phyloP scores from a whole-genome alignment of 192 early-diverging fungal species.

The Coemansia sp. region DNA sequence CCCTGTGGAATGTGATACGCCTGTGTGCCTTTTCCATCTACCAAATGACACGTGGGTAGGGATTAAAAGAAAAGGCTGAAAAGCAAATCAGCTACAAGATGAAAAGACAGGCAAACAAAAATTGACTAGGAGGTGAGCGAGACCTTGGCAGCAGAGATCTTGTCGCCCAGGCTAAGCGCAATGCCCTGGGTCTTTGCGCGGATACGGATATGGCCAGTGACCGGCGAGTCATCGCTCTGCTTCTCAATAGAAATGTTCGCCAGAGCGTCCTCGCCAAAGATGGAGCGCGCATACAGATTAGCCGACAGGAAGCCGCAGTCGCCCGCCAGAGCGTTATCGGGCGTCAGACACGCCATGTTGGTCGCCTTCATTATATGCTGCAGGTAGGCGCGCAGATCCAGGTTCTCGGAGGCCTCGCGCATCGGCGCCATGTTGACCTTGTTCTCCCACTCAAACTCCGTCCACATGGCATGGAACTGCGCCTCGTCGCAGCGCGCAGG shows the following conservation, averaged over 20 bases:
- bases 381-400: conserved; percentile 84
- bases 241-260: conserved; percentile 96
- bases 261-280: conserved; percentile 98
- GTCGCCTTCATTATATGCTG: conserved; percentile 93
- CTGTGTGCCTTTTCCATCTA: no score
- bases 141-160: conserved; percentile 61
- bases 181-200: conserved; percentile 98
- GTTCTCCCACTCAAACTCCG: conserved; percentile 99
- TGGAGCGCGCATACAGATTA: conserved; percentile 93
- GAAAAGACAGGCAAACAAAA: background rate
- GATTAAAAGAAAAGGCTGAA: background rate
- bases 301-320: conserved; percentile 98
- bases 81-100: background rate
- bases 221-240: conserved; percentile 65
- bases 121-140: conserved; percentile 15
- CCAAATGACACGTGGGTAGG: no score
- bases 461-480: conserved; percentile 98
- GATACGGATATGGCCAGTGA: conserved; percentile 96
- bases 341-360: conserved; percentile 98
- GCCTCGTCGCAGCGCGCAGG: conserved; percentile 86
- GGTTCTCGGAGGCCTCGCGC: conserved; percentile 61
- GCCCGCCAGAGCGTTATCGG: conserved; percentile 84
- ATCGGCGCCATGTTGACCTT: conserved; percentile 98
- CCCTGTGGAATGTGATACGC: no score
- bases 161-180: conserved; percentile 89